Evolutionary conservation across 2,329 filamentous ascomycete species (phyloP).

Genomic region (Xylaria arbuscula): DNA sequence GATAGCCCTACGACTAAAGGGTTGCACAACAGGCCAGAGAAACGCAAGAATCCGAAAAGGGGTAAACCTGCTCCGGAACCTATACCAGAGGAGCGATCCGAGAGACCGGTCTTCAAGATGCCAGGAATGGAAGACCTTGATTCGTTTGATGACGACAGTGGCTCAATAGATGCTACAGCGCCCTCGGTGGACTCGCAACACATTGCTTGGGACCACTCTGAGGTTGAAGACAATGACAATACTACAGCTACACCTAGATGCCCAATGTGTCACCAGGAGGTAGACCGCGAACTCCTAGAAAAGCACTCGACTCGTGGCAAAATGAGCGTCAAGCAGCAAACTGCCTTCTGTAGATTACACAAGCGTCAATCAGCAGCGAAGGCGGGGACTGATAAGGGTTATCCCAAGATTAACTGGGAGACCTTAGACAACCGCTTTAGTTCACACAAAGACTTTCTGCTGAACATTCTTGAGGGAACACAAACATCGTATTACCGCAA

Average conservation of each 20-base stretch:
- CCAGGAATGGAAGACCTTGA: slow-evolving; percentile 44
- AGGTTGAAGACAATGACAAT: slow-evolving; percentile 31
- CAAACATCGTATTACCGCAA: slow-evolving; percentile 69
- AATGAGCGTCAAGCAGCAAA: slow-evolving; percentile 68
- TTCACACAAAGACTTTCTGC: slow-evolving; percentile 65
- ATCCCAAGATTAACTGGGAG: slow-evolving; percentile 79
- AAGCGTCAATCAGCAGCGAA: slow-evolving; percentile 64
- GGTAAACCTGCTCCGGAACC: slow-evolving; percentile 24
- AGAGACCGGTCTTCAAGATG: slow-evolving; percentile 44
- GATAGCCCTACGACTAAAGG: slow-evolving; percentile 3
- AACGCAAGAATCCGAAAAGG: slow-evolving; percentile 20
- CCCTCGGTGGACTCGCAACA: slow-evolving; percentile 36
- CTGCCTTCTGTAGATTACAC: slow-evolving; percentile 73
- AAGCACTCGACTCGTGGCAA: slow-evolving; percentile 60
- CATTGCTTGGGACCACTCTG: slow-evolving; percentile 30
- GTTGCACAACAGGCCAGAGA: not conserved
- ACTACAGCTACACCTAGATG: slow-evolving; percentile 58
- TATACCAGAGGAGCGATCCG: slow-evolving; percentile 29
- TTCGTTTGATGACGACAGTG: slow-evolving; percentile 36
- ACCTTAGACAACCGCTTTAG: slow-evolving; percentile 68
- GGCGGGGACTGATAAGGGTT: slow-evolving; percentile 64
- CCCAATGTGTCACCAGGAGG: slow-evolving; percentile 72
- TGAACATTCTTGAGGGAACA: slow-evolving; percentile 68
- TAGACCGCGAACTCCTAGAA: slow-evolving; percentile 66
- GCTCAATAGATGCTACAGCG: slow-evolving; percentile 24